Evolutionary conservation across 2,329 filamentous ascomycete genomes (phyloP).

Genomic region (Lasiodiplodia sp.): DNA sequence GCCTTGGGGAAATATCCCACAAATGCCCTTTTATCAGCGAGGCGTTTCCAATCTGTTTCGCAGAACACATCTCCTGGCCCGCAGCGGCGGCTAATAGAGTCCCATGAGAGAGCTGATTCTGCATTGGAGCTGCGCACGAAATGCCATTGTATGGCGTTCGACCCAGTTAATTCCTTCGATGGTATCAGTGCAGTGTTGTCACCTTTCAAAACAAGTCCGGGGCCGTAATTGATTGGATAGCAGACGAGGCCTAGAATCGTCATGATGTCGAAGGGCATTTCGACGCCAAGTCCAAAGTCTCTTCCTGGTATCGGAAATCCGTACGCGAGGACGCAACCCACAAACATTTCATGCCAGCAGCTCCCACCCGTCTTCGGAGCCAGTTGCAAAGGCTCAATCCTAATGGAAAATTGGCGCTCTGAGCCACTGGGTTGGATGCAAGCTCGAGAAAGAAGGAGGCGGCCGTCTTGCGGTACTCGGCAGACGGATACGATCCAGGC

Average conservation of each 20-base stretch:
- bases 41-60: not conserved
- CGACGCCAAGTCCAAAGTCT: not conserved
- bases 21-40: not conserved
- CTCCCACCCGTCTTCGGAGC: not conserved
- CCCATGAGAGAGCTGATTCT: not conserved
- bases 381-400: not conserved
- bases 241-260: not conserved
- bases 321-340: not conserved
- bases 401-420: not conserved
- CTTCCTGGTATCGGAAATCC: not conserved
- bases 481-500: not conserved
- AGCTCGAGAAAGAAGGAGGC: not conserved
- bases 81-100: not conserved
- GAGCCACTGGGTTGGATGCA: not conserved
- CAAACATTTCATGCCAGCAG: slow-evolving; percentile 21
- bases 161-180: not conserved
- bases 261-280: slow-evolving; percentile 5
- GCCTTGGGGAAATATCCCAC: not conserved
- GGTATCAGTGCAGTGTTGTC: not conserved
- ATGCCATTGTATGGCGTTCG: not conserved
- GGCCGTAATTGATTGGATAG: not conserved
- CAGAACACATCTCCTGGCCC: not conserved
- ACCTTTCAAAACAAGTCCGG: not conserved
- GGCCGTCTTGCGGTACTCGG: not conserved
- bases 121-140: not conserved